Conservation (phyloP, 2,329 filamentous ascomycete genomes). For the Ploettnerulaceae sp. region DNA sequence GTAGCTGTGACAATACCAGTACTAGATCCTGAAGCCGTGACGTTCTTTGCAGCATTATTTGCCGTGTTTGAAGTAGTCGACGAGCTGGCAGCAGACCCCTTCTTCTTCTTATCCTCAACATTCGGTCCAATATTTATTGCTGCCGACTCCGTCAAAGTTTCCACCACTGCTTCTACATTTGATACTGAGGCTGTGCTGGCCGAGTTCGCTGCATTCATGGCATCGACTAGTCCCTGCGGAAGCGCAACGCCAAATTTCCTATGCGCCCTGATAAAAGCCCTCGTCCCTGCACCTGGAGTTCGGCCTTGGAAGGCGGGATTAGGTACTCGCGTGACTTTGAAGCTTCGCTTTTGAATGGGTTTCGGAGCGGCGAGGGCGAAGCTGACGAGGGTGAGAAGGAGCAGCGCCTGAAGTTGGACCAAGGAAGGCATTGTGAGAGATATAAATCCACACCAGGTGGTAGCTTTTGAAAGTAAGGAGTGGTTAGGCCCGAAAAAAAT, state of each 20-base stretch:
- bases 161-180: neutral
- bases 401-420: slow-evolving; percentile 32
- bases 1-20: slow-evolving; percentile 59
- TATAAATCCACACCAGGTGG: slow-evolving; percentile 33
- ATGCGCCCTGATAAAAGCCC: slow-evolving; percentile 61
- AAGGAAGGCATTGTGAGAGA: slow-evolving; percentile 31
- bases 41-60: slow-evolving; percentile 27
- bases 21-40: slow-evolving; percentile 30
- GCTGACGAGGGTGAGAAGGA: slow-evolving; percentile 44
- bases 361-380: slow-evolving; percentile 45
- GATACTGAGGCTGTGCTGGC: slow-evolving; percentile 1
- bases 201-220: slow-evolving; percentile 24
- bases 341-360: slow-evolving; percentile 38
- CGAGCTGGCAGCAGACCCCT: slow-evolving; percentile 1
- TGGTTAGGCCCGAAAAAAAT: slow-evolving; percentile 11
- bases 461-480: slow-evolving; percentile 19
- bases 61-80: slow-evolving; percentile 15
- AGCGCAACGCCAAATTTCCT: slow-evolving; percentile 60
- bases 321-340: slow-evolving; percentile 32
- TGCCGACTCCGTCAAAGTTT: slow-evolving; percentile 12
- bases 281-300: slow-evolving; percentile 30
- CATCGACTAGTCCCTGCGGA: slow-evolving; percentile 40
- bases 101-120: slow-evolving; percentile 7
- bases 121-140: neutral
- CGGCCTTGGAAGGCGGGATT: slow-evolving; percentile 42